Percentiles rank a stretch among this genome's conserved stretches.
Conservation (phyloP, 139 green algal genomes). For the Ostreobium quekettii region DNA sequence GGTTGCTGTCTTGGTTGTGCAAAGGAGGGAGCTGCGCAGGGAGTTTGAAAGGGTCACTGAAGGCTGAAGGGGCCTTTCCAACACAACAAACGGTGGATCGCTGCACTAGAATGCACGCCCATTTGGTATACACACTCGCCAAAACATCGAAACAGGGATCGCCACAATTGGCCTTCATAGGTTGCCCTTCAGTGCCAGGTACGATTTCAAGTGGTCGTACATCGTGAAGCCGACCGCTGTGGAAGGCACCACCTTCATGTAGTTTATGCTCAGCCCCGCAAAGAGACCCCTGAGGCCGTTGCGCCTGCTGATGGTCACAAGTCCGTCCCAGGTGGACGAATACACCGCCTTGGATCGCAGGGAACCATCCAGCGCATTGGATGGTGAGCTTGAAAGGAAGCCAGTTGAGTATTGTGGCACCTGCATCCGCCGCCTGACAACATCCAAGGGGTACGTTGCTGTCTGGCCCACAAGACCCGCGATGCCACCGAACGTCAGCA, state of each 20-base stretch:
- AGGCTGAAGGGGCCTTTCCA: too few species aligned
- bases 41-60: too few species aligned
- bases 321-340: slow-evolving; percentile 35
- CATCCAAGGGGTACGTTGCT: slow-evolving; percentile 69
- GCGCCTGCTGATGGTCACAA: slow-evolving; percentile 33
- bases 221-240: slow-evolving; percentile 88
- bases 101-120: too few species aligned
- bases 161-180: too few species aligned
- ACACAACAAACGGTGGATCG: too few species aligned
- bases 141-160: too few species aligned
- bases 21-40: too few species aligned
- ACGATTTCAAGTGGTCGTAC: slow-evolving; percentile 70
- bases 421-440: slow-evolving; percentile 87
- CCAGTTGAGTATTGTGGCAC: slow-evolving; percentile 5
- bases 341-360: too few species aligned
- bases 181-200: slow-evolving; percentile 43
- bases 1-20: too few species aligned
- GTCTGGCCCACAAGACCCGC: slow-evolving; percentile 82
- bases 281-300: slow-evolving; percentile 46
- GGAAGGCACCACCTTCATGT: slow-evolving; percentile 86
- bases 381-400: slow-evolving; percentile 1
- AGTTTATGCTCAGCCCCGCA: slow-evolving; percentile 79
- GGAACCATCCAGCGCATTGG: neutral
- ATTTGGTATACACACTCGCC: too few species aligned
- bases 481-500: slow-evolving; percentile 69